Base-by-base conservation (phyloP, 2,329 filamentous ascomycete species). In the Sclerotinia trifoliorum region DNA sequence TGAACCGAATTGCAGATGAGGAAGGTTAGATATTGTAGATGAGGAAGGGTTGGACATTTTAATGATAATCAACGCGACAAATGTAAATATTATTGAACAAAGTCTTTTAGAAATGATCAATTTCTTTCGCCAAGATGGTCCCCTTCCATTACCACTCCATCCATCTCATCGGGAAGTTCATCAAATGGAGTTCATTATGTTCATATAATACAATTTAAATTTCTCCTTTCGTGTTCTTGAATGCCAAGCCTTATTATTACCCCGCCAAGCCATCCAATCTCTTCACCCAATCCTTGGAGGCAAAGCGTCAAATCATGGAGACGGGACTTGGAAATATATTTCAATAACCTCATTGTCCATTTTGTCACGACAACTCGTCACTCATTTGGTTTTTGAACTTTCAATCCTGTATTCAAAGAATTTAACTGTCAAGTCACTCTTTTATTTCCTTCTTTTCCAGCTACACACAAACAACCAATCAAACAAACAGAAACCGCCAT, bases 241-340 rank as follows among this genome's bases (percentile, higher is more conserved):
- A 56, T 42, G 61, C 61, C 66, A 65, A 57, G 49, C 46, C 15
- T 26, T n/a, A 32, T 42, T 26, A 65, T 21, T 52, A 42, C 51
- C 60, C 46, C 66, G 66, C 54, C 44, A 66, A 66, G 64, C 54
- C 54, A 66, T 48, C 29, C 44, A 66, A 61, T 66, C 24, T 58
- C 52, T 32, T 24, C 32, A 57, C 42, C 15, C 21, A 61, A 66
- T 51, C 64, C 44, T 39, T 49, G 51, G n/a, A 8, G 54, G 64
- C 29, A 61, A 66, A 66, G 54, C 44, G 44, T 32, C 8, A n/a
- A 49, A 49, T 48, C 13, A 42, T 42, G 39, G 39, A 42, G 44
- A 21, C 35, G 35, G 35, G 35, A 39, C 10, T 39, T 49, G 48
- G 19, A 49, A 66, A 48, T n/a, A n/a, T n/a, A n/a, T 60, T 29